phyloP scores from a whole-genome alignment of 805 yeast species.

The Ogataea corticis region DNA sequence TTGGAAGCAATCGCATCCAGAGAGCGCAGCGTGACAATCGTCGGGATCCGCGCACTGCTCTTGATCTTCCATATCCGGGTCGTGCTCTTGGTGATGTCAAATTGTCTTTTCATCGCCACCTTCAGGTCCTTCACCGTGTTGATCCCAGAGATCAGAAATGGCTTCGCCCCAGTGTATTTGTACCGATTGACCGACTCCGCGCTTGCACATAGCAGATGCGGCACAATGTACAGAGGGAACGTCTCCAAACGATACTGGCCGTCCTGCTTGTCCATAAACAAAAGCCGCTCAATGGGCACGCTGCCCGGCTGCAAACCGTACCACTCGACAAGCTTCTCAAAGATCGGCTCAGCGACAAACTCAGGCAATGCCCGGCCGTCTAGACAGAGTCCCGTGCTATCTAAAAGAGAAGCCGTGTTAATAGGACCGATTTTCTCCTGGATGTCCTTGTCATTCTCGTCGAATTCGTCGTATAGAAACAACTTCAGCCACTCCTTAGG shows the following conservation, averaged over 20 bases:
- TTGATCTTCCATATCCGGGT: slow-evolving; percentile 30
- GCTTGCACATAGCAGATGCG: slow-evolving; percentile 29
- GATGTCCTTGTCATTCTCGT: slow-evolving; percentile 32
- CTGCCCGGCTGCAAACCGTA: slow-evolving; percentile 50
- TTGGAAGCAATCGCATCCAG: slow-evolving; percentile 19
- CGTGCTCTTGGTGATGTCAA: slow-evolving; percentile 19
- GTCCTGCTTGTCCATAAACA: slow-evolving; percentile 29
- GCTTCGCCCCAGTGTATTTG: slow-evolving; percentile 36
- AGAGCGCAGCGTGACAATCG: slow-evolving; percentile 21
- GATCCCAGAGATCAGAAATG: slow-evolving; percentile 39
- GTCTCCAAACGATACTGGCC: slow-evolving; percentile 27
- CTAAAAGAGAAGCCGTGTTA: slow-evolving; percentile 45
- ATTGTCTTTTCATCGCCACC: slow-evolving; percentile 21
- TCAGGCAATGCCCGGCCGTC: slow-evolving; percentile 29
- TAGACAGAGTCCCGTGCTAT: slow-evolving; percentile 43
- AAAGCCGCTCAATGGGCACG: slow-evolving; percentile 37
- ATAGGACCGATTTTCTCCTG: slow-evolving; percentile 44
- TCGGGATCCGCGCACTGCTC: slow-evolving; percentile 14
- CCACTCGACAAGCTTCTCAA: slow-evolving; percentile 48
- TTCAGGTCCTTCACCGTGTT: slow-evolving; percentile 31
- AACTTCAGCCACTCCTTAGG: slow-evolving; percentile 46
- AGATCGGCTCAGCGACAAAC: slow-evolving; percentile 45
- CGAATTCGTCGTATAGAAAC: slow-evolving; percentile 38
- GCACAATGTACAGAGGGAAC: slow-evolving; percentile 26
- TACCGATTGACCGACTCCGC: slow-evolving; percentile 28